Conservation (phyloP, 192 early-diverging fungal genomes). For the Dimargaris xerosporica region DNA sequence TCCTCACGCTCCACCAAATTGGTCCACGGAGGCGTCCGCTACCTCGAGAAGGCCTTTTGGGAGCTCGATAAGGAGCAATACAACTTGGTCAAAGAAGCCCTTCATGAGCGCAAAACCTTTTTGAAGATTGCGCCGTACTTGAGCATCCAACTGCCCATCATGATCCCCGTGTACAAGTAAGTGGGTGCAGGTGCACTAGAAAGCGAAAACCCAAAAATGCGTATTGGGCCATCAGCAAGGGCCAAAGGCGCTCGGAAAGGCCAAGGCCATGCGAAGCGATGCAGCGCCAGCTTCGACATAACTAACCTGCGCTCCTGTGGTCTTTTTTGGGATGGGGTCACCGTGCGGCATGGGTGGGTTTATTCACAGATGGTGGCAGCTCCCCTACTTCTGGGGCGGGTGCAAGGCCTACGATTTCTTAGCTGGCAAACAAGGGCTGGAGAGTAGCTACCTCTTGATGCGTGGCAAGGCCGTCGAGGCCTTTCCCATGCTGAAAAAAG, state of each 20-base stretch:
- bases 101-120: slow-evolving; percentile 88
- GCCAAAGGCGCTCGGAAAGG: too few relatives aligned
- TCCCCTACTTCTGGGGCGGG: slow-evolving; percentile 93
- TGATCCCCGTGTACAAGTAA: slow-evolving; percentile 85
- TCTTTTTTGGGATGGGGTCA: background rate
- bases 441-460: slow-evolving; percentile 70
- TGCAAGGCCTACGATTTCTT: slow-evolving; percentile 85
- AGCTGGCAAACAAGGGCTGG: slow-evolving; percentile 69
- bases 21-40: slow-evolving; percentile 93
- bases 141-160: slow-evolving; percentile 80
- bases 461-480: slow-evolving; percentile 76
- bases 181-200: slow-evolving; percentile 8
- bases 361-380: slow-evolving; percentile 70
- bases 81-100: slow-evolving; percentile 86
- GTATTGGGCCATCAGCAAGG: too few relatives aligned
- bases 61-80: slow-evolving; percentile 93
- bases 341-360: background rate
- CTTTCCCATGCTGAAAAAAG: slow-evolving; percentile 88
- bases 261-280: too few relatives aligned
- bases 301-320: background rate
- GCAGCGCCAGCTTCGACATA: too few relatives aligned
- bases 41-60: slow-evolving; percentile 89
- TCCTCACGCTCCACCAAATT: slow-evolving; percentile 87
- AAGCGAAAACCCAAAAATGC: too few relatives aligned
- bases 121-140: slow-evolving; percentile 94